Evolutionary conservation across 257 asterid species (phyloP), one percentile per base, ranked within the genome.

Genomic region (Paraleonurus japonicus): DNA sequence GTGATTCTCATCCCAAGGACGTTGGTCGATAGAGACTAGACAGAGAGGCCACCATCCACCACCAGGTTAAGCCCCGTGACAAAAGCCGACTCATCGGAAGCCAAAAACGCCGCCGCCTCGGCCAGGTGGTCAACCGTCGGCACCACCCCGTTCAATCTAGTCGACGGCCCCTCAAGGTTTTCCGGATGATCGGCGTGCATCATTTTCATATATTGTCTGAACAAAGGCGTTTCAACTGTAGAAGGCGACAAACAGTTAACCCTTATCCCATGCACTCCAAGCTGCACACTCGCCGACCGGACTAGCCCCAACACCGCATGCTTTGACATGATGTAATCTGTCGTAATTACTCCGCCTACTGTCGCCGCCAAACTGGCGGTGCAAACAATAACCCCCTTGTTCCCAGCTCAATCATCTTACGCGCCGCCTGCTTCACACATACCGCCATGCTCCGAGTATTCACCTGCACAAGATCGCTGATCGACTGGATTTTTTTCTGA

Each of bases 311-410:
- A 5, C 53, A 61, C 76, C 63, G 70, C 59, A 5, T 22, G 13
- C 76, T 71, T 71, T 41, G 90, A 78, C 87, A 82, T 81, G 19
- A 2, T 3, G 20, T 81, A 85, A 45, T 85, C 90, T 0, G 76
- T 81, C 5, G 20, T 0, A 8, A 9, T 2, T 7, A 1, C 0
- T 0, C 48, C 43, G 22, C 22, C 54, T 1, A 3, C 6, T 26
- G 11, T 30, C 26, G 63, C 85, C 26, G 23, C 66, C 23, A 65
- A 60, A 12, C 87, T 80, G 2, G 69, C 80, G 0, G 83, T 80
- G 80, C 87, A 85, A 4, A 82, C 62, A 0, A 82, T 79, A 3
- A 61, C 64, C 4, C 86, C 86, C 61, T 19, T 1, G 15, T 51
- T 3, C 27, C 27, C 59, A 51, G 15, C 59, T 7, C 59, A 3